Evolutionary conservation across 2,329 filamentous ascomycete species (phyloP).

Genomic region (Pochonia chlamydosporia): DNA sequence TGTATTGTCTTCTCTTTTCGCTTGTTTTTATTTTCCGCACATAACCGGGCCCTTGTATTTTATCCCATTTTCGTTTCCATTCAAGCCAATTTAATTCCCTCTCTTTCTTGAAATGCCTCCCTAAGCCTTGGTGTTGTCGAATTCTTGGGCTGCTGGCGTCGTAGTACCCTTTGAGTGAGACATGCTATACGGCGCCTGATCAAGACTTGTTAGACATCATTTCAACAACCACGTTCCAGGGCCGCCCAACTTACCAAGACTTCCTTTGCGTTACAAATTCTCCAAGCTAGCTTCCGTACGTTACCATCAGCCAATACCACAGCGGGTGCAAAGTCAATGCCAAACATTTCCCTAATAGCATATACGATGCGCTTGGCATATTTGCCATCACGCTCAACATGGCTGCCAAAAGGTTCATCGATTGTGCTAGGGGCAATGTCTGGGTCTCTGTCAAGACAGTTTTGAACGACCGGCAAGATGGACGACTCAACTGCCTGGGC

Average conservation of each 20-base stretch:
- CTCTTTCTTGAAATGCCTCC: background rate
- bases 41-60: background rate
- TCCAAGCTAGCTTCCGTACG: conserved; percentile 85
- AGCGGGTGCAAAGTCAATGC: conserved; percentile 87
- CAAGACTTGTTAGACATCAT: background rate
- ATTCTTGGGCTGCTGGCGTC: conserved; percentile 47
- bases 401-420: conserved; percentile 76
- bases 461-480: conserved; percentile 76
- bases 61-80: background rate
- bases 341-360: conserved; percentile 94
- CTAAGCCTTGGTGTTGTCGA: conserved; percentile 22
- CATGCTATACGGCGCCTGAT: conserved; percentile 66
- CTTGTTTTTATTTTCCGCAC: background rate
- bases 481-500: conserved; percentile 68
- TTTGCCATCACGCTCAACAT: conserved; percentile 82
- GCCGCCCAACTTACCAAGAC: conserved; percentile 64
- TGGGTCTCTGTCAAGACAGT: conserved; percentile 88
- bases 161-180: conserved; percentile 56
- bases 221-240: background rate
- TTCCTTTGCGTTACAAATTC: conserved; percentile 92
- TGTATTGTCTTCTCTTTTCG: background rate
- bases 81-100: background rate
- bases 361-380: conserved; percentile 89
- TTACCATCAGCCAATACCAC: conserved; percentile 91
- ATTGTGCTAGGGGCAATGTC: conserved; percentile 78